These are phyloP conservation scores for Stygiomarasmius scandens DNA, from an alignment of 1,284 basidiomycete genomes.

Conservation along the genomic window DNA sequence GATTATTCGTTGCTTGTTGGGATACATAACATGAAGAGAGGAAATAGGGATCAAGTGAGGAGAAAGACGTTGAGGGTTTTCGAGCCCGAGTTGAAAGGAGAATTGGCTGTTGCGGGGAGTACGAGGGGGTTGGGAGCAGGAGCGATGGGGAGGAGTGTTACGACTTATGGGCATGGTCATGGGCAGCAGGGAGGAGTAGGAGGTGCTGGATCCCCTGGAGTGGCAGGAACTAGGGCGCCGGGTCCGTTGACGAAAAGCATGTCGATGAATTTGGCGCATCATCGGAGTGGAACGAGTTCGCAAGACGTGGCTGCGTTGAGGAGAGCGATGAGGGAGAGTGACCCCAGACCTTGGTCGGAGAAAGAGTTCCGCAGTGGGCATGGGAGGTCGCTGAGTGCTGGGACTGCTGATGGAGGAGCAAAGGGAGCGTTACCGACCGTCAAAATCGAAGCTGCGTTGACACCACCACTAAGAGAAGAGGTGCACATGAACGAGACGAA, in stretches of 20 bases:
- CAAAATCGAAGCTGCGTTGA: background rate
- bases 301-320: conserved; percentile 80
- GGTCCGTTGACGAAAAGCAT: conserved; percentile 4
- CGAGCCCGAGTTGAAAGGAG: conserved; percentile 69
- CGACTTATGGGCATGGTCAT: no score
- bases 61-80: conserved; percentile 91
- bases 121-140: conserved; percentile 1
- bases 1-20: conserved; percentile 96
- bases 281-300: conserved; percentile 1
- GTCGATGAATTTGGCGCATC: conserved; percentile 4
- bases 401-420: conserved; percentile 56
- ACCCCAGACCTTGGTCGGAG: conserved; percentile 65
- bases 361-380: conserved; percentile 20
- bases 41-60: conserved; percentile 90
- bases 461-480: background rate
- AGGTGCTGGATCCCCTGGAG: no score
- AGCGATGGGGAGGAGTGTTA: background rate
- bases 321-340: conserved; percentile 82
- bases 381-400: conserved; percentile 45
- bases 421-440: background rate
- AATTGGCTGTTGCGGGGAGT: conserved; percentile 1
- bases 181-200: no score
- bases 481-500: no score
- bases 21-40: conserved; percentile 89
- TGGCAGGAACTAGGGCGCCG: no score